Evolutionary conservation across 768 basidiomycete species (phyloP).

Genomic region (Pholiota microspora): DNA sequence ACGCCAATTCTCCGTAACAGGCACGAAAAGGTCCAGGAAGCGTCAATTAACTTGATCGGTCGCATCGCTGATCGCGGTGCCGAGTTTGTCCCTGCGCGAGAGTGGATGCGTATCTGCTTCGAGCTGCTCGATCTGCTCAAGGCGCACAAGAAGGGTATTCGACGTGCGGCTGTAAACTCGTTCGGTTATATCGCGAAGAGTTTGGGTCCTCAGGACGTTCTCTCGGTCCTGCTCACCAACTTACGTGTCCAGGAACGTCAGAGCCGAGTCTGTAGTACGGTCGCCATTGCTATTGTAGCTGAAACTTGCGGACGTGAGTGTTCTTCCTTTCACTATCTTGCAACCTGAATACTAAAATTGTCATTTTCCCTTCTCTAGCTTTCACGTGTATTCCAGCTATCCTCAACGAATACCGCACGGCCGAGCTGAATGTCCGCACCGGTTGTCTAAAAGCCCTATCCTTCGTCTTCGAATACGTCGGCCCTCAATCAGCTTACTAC

Average conservation of each 20-base stretch:
- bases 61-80: conserved; percentile 99
- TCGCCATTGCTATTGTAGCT: conserved; percentile 94
- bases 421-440: conserved; percentile 97
- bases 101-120: conserved; percentile 99
- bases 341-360: not conserved
- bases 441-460: conserved; percentile 98
- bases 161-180: conserved; percentile 98
- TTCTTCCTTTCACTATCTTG: conserved; percentile 4
- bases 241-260: conserved; percentile 98
- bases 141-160: conserved; percentile 98
- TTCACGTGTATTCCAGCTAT: conserved; percentile 99
- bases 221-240: conserved; percentile 94
- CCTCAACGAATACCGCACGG: conserved; percentile 96
- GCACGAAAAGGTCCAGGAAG: conserved; percentile 99
- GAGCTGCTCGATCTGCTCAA: conserved; percentile 95
- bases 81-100: conserved; percentile 96
- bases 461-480: conserved; percentile 99
- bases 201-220: conserved; percentile 97
- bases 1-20: conserved; percentile 98
- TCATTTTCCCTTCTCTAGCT: conserved; percentile 36
- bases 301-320: conserved; percentile 83
- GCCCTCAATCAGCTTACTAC: conserved; percentile 94
- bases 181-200: conserved; percentile 99
- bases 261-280: conserved; percentile 96
- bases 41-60: conserved; percentile 98